Percentiles rank a stretch among this genome's conserved stretches.
phyloP scores from a whole-genome alignment of 108 stramenopile species.

The Bacterosira constricta region DNA sequence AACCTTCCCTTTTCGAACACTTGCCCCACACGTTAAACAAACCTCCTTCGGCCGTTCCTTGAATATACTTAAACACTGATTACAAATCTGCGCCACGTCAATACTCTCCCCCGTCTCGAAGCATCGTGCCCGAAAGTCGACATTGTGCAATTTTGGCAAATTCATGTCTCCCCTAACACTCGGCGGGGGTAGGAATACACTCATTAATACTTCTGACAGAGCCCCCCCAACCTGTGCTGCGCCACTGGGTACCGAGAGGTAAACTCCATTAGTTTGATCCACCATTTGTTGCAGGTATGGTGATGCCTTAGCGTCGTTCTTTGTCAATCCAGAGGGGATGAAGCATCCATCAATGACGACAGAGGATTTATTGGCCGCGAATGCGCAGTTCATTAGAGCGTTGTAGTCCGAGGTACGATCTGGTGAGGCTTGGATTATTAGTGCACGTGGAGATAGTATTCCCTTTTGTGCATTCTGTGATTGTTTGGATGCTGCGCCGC shows the following conservation, averaged over 20 bases:
- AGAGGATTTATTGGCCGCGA: constrained; percentile 72
- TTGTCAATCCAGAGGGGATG: constrained; percentile 42
- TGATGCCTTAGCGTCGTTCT: constrained; percentile 41
- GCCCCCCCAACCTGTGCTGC: constrained; percentile 78
- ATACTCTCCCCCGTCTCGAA: constrained; percentile 81
- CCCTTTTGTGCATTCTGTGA: constrained; percentile 4
- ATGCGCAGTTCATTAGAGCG: constrained; percentile 90
- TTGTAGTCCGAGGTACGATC: constrained; percentile 89
- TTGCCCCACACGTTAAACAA: constrained; percentile 83
- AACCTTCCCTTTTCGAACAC: constrained; percentile 34
- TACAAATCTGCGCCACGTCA: constrained; percentile 82
- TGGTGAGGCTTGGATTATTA: constrained; percentile 84
- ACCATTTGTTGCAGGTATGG: constrained; percentile 80
- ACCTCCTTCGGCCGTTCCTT: constrained; percentile 54
- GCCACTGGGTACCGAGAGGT: constrained; percentile 56
- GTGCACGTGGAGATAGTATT: constrained; percentile 62
- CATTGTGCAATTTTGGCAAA: constrained; percentile 71
- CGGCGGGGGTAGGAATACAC: constrained; percentile 74
- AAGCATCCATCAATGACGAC: constrained; percentile 88
- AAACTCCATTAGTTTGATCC: constrained; percentile 72
- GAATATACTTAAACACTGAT: constrained; percentile 86
- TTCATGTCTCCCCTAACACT: constrained; percentile 59
- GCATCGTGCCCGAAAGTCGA: constrained; percentile 84
- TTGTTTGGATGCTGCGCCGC: constrained; percentile 2
- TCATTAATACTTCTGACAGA: constrained; percentile 73